Conservation (phyloP, 1,139 yeast genomes). For the Kodamaea sp. region DNA sequence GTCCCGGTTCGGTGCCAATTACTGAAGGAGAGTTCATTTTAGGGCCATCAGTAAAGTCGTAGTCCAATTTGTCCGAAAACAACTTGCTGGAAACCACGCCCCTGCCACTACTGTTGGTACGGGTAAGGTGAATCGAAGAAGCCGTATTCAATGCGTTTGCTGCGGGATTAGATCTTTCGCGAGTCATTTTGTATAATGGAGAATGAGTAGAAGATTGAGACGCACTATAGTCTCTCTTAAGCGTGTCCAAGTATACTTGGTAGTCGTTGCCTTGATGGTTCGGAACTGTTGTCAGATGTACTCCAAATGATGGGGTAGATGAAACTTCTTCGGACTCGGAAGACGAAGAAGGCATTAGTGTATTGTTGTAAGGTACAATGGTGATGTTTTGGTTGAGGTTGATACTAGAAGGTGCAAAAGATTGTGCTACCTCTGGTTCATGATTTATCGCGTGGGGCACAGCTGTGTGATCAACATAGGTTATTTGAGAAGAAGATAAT, state of each 20-base stretch:
- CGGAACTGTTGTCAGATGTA: slow-evolving; percentile 2
- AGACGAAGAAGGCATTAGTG: slow-evolving; percentile 22
- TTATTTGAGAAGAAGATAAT: slow-evolving; percentile 10
- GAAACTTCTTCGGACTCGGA: slow-evolving; percentile 12
- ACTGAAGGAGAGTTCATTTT: neutral
- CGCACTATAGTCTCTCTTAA: slow-evolving; percentile 10
- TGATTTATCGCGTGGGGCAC: too few relatives aligned
- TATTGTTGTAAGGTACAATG: slow-evolving; percentile 24
- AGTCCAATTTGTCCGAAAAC: slow-evolving; percentile 3
- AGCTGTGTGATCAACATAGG: slow-evolving; percentile 6
- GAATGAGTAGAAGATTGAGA: neutral
- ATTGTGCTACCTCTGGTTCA: too few relatives aligned
- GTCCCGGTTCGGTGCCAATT: slow-evolving; percentile 1
- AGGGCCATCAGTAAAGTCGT: neutral
- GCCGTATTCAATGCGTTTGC: neutral
- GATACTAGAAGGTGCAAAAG: slow-evolving; percentile 3
- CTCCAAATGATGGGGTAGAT: slow-evolving; percentile 2
- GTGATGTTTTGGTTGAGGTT: slow-evolving; percentile 14
- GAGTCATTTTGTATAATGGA: slow-evolving; percentile 1
- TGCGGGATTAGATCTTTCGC: slow-evolving; percentile 1
- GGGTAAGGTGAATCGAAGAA: slow-evolving; percentile 4
- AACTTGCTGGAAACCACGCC: slow-evolving; percentile 2
- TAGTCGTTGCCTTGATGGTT: slow-evolving; percentile 17
- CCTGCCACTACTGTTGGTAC: slow-evolving; percentile 5
- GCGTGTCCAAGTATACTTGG: slow-evolving; percentile 21